A percentile compares a stretch with the other conserved stretches of the same genome.
phyloP scores from a whole-genome alignment of 2,329 filamentous ascomycete species.

The Diplodia scrobiculata region DNA sequence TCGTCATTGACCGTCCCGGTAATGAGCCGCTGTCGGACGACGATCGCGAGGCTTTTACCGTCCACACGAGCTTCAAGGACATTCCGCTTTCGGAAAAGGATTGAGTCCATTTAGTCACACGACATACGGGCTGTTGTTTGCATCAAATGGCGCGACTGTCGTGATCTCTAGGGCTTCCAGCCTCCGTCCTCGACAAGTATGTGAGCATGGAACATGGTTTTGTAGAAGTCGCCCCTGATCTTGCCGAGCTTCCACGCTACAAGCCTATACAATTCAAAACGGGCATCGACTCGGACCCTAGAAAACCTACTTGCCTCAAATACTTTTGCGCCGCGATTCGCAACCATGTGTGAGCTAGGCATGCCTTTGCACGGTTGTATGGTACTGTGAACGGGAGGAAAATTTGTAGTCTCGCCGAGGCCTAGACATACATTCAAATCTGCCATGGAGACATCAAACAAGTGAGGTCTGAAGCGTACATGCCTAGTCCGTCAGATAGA shows the following conservation, averaged over 20 bases:
- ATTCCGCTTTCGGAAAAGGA: constrained; percentile 21
- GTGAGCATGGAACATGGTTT: background rate
- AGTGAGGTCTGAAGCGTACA: background rate
- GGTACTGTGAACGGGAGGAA: background rate
- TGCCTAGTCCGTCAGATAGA: background rate
- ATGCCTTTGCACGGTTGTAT: background rate
- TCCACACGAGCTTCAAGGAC: constrained; percentile 27
- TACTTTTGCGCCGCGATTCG: background rate
- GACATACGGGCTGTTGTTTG: background rate
- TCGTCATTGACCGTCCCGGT: constrained; percentile 63
- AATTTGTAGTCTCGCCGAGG: background rate
- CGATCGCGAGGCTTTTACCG: constrained; percentile 25
- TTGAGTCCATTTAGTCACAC: constrained; percentile 17
- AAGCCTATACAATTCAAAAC: constrained; percentile 7
- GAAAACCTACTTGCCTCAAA: background rate
- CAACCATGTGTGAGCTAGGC: background rate
- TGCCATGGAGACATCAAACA: background rate
- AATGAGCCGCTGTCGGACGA: constrained; percentile 61
- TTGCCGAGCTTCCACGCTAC: background rate
- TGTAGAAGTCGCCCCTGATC: background rate
- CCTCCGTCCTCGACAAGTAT: background rate
- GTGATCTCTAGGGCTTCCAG: constrained; percentile 1
- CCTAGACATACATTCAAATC: background rate
- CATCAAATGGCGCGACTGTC: background rate
- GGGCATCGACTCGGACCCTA: background rate